Evolutionary conservation across 192 early-diverging fungal genomes (phyloP).

Genomic region (Obelidium mucronatum): DNA sequence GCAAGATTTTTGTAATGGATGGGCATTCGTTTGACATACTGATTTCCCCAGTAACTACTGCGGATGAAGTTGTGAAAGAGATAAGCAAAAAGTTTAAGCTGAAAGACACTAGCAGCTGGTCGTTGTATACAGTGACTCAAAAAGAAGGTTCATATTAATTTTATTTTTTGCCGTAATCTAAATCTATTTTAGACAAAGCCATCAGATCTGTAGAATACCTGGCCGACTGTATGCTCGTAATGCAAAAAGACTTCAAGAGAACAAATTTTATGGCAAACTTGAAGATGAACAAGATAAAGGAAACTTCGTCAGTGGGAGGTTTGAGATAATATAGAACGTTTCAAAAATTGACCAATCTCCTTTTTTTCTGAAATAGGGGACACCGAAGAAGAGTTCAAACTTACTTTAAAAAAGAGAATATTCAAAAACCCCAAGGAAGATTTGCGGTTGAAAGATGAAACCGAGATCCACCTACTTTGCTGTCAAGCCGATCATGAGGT

Average conservation of each 20-base stretch:
- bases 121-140: slow-evolving; percentile 50
- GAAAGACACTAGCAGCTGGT: slow-evolving; percentile 58
- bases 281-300: slow-evolving; percentile 25
- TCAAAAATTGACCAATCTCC: too few relatives aligned
- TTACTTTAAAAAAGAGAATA: slow-evolving; percentile 58
- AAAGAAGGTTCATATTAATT: slow-evolving; percentile 31
- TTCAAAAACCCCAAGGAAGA: slow-evolving; percentile 54
- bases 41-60: slow-evolving; percentile 49
- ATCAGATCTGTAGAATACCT: slow-evolving; percentile 63
- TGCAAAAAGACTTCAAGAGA: slow-evolving; percentile 50
- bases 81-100: slow-evolving; percentile 54
- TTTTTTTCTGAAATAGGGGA: too few relatives aligned
- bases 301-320: too few relatives aligned
- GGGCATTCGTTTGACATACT: slow-evolving; percentile 49
- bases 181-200: slow-evolving; percentile 43
- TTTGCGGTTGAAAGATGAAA: slow-evolving; percentile 40
- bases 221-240: slow-evolving; percentile 49
- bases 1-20: slow-evolving; percentile 54
- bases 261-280: too few relatives aligned
- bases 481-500: slow-evolving; percentile 58
- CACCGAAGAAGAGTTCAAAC: slow-evolving; percentile 32
- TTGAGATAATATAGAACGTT: too few relatives aligned
- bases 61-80: slow-evolving; percentile 60
- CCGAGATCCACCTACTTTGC: slow-evolving; percentile 53
- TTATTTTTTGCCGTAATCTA: slow-evolving; percentile 15